Conservation (phyloP, 2,329 filamentous ascomycete genomes). For the Beauveria sp. region DNA sequence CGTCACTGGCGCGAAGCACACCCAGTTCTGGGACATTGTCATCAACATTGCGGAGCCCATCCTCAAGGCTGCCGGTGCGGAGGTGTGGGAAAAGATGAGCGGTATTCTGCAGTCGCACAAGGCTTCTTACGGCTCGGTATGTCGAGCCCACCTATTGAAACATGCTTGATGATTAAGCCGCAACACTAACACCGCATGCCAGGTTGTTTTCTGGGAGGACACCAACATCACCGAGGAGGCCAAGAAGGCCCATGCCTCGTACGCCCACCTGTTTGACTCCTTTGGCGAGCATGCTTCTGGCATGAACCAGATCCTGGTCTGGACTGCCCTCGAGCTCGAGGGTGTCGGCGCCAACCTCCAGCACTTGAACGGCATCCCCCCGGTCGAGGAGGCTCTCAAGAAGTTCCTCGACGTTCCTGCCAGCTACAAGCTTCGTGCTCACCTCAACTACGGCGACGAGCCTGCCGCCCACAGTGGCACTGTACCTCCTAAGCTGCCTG, state of each 20-base stretch:
- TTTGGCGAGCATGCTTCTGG: slow-evolving; percentile 72
- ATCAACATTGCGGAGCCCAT: slow-evolving; percentile 52
- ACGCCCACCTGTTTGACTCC: slow-evolving; percentile 69
- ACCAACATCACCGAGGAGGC: slow-evolving; percentile 56
- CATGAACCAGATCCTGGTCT: slow-evolving; percentile 72
- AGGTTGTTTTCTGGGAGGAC: slow-evolving; percentile 86
- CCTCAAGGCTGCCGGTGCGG: slow-evolving; percentile 1
- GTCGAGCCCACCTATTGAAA: background rate
- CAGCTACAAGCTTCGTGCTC: slow-evolving; percentile 70
- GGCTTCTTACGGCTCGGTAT: slow-evolving; percentile 10
- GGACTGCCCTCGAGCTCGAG: slow-evolving; percentile 76
- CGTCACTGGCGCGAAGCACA: slow-evolving; percentile 74
- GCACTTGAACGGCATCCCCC: slow-evolving; percentile 83
- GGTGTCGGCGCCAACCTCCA: slow-evolving; percentile 84
- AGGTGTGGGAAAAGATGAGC: slow-evolving; percentile 6
- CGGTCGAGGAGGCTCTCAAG: slow-evolving; percentile 9
- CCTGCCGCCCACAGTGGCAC: slow-evolving; percentile 53
- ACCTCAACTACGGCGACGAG: slow-evolving; percentile 74
- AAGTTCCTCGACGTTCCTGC: slow-evolving; percentile 57
- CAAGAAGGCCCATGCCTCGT: slow-evolving; percentile 62
- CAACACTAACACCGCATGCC: slow-evolving; percentile 46
- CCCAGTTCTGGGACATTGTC: slow-evolving; percentile 77
- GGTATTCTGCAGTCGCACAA: slow-evolving; percentile 20
- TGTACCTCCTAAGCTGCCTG: slow-evolving; percentile 43
- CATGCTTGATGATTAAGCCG: slow-evolving; percentile 51